Percentiles rank a stretch among this genome's conserved stretches.
These are phyloP conservation scores for Aspergillus udagawae DNA, from an alignment of 2,329 filamentous ascomycete genomes.

Conservation along the genomic window DNA sequence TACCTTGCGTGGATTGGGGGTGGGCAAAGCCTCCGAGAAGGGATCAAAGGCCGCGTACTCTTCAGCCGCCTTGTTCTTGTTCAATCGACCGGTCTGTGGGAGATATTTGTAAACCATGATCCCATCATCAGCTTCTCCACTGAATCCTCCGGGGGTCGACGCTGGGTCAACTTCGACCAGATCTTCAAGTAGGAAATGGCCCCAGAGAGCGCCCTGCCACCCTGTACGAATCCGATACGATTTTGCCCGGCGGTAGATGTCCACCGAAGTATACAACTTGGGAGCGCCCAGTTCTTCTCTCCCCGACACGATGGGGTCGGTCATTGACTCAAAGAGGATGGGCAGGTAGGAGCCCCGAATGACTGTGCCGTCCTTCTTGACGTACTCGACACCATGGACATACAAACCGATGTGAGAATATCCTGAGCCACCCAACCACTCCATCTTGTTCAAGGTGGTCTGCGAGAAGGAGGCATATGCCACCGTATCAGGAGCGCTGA, in stretches of 20 bases:
- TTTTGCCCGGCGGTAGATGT: slow-evolving; percentile 36
- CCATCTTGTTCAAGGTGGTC: slow-evolving; percentile 47
- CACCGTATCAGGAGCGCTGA: slow-evolving; percentile 42
- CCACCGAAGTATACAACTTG: slow-evolving; percentile 51
- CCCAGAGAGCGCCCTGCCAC: slow-evolving; percentile 41
- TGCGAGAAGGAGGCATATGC: slow-evolving; percentile 40
- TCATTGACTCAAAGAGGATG: slow-evolving; percentile 54
- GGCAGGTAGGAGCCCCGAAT: slow-evolving; percentile 53
- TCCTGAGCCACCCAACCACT: slow-evolving; percentile 57
- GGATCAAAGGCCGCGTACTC: slow-evolving; percentile 47
- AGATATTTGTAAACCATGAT: slow-evolving; percentile 39
- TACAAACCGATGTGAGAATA: slow-evolving; percentile 58
- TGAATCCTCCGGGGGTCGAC: slow-evolving; percentile 2
- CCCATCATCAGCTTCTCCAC: too few relatives aligned
- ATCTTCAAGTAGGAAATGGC: slow-evolving; percentile 33
- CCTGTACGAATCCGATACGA: slow-evolving; percentile 38
- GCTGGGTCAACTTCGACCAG: slow-evolving; percentile 26
- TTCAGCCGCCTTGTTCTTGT: slow-evolving; percentile 48
- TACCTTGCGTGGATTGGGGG: slow-evolving; percentile 14
- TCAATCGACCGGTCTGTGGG: slow-evolving; percentile 47
- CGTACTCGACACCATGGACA: slow-evolving; percentile 58
- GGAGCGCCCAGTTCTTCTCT: slow-evolving; percentile 60
- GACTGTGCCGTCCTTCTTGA: slow-evolving; percentile 44
- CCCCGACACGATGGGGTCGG: slow-evolving; percentile 57
- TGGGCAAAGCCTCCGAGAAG: slow-evolving; percentile 23